phyloP scores from a whole-genome alignment of 2,329 filamentous ascomycete species.

The Botrytis aclada region DNA sequence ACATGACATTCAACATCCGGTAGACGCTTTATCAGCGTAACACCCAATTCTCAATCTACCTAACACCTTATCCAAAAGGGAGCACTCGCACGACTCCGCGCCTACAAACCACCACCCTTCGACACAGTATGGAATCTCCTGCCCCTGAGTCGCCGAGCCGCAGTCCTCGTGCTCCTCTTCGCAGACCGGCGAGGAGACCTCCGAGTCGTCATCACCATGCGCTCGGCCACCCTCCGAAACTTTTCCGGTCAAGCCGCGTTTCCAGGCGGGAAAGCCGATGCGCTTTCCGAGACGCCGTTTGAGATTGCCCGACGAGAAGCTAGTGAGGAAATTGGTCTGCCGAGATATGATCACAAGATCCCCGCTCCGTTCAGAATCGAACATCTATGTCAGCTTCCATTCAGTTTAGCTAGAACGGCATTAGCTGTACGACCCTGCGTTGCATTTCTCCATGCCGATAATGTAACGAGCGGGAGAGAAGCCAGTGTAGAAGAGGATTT shows the following conservation, averaged over 20 bases:
- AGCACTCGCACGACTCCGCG: conserved; percentile 54
- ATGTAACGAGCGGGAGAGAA: conserved; percentile 38
- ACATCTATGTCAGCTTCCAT: conserved; percentile 80
- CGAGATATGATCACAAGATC: conserved; percentile 64
- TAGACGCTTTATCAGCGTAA: background rate
- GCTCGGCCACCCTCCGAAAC: conserved; percentile 59
- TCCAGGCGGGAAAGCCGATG: conserved; percentile 72
- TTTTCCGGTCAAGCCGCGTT: conserved; percentile 86
- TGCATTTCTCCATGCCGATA: conserved; percentile 68
- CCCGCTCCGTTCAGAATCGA: conserved; percentile 80
- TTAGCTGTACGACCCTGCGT: conserved; percentile 74
- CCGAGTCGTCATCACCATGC: conserved; percentile 67
- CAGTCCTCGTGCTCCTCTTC: conserved; percentile 84
- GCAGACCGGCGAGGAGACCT: conserved; percentile 79
- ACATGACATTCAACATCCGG: background rate
- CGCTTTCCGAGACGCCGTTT: conserved; percentile 58
- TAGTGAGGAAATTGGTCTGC: conserved; percentile 88
- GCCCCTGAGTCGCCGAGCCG: conserved; percentile 67
- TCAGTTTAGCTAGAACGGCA: conserved; percentile 69
- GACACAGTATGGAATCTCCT: conserved; percentile 58
- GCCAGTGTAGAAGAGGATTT: conserved; percentile 64
- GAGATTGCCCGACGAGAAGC: conserved; percentile 87
- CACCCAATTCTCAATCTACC: background rate
- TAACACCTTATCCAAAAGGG: conserved; percentile 26
- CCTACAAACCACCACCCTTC: conserved; percentile 59